A percentile compares a stretch with the other conserved stretches of the same genome.
Evolutionary conservation across 345 rosid species (phyloP).

Genomic region (Eutrema yunnanense): DNA sequence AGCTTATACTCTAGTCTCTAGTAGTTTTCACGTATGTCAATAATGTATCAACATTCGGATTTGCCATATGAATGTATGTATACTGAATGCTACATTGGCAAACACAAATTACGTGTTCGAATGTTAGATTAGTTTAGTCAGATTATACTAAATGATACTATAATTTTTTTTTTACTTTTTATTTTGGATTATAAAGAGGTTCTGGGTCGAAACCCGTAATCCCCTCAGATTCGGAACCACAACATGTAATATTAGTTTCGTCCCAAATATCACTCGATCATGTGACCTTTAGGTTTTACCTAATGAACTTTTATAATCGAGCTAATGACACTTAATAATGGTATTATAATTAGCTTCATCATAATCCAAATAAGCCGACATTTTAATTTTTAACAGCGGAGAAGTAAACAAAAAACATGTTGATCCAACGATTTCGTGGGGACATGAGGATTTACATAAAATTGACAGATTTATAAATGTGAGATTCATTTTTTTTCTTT

Average conservation of each 20-base stretch:
- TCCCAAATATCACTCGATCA: too few species aligned
- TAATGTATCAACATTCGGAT: neutral
- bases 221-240: too few species aligned
- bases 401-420: conserved; percentile 19
- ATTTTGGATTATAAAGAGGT: too few species aligned
- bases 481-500: neutral
- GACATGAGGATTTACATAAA: conserved; percentile 21
- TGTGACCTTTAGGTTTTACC: too few species aligned
- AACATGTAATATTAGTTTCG: too few species aligned
- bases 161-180: too few species aligned
- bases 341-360: neutral
- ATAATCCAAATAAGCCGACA: neutral
- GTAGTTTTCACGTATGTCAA: neutral
- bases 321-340: too few species aligned
- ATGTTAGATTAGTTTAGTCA: neutral
- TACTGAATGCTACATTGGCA: neutral
- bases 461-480: conserved; percentile 5
- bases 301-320: too few species aligned
- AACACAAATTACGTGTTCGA: neutral
- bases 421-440: conserved; percentile 18
- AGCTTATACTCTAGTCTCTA: neutral
- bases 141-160: neutral
- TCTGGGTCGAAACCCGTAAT: too few species aligned
- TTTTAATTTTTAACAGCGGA: neutral
- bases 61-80: neutral